phyloP scores from a whole-genome alignment of 805 yeast genomes.

The Priceomyces melissophilus region DNA sequence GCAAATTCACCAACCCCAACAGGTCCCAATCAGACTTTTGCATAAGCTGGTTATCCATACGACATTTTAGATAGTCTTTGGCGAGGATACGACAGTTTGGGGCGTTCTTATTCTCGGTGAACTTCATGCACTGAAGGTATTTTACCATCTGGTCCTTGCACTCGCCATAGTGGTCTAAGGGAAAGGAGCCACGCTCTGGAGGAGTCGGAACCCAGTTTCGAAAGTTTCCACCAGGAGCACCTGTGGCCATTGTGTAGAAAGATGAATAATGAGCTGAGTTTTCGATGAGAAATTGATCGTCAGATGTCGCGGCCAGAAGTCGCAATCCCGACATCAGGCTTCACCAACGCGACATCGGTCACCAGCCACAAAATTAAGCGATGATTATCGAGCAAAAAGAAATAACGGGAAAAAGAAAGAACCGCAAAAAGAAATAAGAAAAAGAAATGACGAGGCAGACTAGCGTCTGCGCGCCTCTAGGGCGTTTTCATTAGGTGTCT shows the following conservation, averaged over 20 bases:
- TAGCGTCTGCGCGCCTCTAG: too few relatives aligned
- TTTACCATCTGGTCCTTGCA: conserved; percentile 72
- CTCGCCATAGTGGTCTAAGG: conserved; percentile 84
- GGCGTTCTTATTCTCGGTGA: conserved; percentile 78
- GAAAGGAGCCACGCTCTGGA: conserved; percentile 95
- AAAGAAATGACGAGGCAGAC: too few relatives aligned
- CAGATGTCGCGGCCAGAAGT: too few relatives aligned
- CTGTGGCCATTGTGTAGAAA: conserved; percentile 1
- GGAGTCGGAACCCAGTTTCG: conserved; percentile 72
- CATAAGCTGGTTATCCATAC: conserved; percentile 73
- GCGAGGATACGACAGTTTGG: conserved; percentile 88
- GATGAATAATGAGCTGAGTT: background rate
- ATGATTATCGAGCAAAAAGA: too few relatives aligned
- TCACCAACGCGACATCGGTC: too few relatives aligned
- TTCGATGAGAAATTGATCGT: background rate
- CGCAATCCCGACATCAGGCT: too few relatives aligned
- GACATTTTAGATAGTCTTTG: conserved; percentile 73
- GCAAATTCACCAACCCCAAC: conserved; percentile 40
- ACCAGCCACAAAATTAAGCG: too few relatives aligned
- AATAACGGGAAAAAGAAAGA: too few relatives aligned
- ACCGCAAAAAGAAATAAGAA: too few relatives aligned
- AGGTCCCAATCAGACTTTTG: conserved; percentile 41
- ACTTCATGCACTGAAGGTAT: conserved; percentile 74
- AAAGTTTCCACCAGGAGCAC: conserved; percentile 21
- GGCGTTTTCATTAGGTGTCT: too few relatives aligned